These are phyloP conservation scores for Boletus insuetus DNA, from an alignment of 768 basidiomycete species.

Conservation along the genomic window DNA sequence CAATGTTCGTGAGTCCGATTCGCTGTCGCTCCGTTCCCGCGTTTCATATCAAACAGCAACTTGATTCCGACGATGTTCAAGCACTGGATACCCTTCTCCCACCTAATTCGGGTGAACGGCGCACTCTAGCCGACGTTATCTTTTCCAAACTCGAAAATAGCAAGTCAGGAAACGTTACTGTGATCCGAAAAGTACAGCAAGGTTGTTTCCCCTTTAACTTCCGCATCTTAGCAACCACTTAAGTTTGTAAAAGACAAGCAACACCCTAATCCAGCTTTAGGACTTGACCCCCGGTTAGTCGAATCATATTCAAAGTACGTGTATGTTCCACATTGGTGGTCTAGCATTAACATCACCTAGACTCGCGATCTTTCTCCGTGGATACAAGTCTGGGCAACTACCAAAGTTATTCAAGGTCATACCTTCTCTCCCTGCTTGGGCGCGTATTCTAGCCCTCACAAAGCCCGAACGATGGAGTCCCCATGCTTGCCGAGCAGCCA, in stretches of 20 bases:
- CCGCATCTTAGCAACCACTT: neutral
- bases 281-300: slow-evolving; percentile 88
- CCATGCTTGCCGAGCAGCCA: slow-evolving; percentile 91
- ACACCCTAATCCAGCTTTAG: slow-evolving; percentile 77
- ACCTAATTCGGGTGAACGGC: slow-evolving; percentile 67
- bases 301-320: slow-evolving; percentile 90
- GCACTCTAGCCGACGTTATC: slow-evolving; percentile 95
- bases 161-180: slow-evolving; percentile 50
- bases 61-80: slow-evolving; percentile 87
- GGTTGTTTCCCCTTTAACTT: slow-evolving; percentile 32
- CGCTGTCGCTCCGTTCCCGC: slow-evolving; percentile 1
- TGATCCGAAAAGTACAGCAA: slow-evolving; percentile 61
- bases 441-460: slow-evolving; percentile 90
- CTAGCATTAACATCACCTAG: slow-evolving; percentile 39
- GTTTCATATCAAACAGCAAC: slow-evolving; percentile 51
- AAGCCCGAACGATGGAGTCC: slow-evolving; percentile 93
- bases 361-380: slow-evolving; percentile 78
- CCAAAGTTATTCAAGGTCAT: slow-evolving; percentile 99
- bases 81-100: slow-evolving; percentile 82
- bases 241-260: slow-evolving; percentile 38
- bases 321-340: neutral
- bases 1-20: slow-evolving; percentile 51
- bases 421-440: slow-evolving; percentile 94
- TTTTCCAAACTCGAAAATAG: slow-evolving; percentile 84
- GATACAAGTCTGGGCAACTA: slow-evolving; percentile 90